phyloP scores from a whole-genome alignment of 179 eudicot genomes.

The Silene noctiflora region DNA sequence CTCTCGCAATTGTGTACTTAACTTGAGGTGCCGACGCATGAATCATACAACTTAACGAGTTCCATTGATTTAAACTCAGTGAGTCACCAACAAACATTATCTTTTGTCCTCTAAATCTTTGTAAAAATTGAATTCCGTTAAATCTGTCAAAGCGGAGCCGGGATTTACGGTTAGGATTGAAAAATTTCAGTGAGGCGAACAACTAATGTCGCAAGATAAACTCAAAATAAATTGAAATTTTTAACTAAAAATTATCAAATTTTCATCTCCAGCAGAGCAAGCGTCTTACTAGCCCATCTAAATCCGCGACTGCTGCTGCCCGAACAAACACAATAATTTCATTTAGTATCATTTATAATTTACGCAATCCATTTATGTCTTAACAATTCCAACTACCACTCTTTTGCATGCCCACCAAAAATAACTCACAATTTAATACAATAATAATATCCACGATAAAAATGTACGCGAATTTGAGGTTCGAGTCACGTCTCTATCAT shows the following conservation, averaged over 20 bases:
- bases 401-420: not conserved
- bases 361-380: not conserved
- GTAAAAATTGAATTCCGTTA: slow-evolving; percentile 53
- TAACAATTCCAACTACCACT: not conserved
- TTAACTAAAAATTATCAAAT: too few species aligned
- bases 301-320: too few species aligned
- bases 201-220: too few species aligned
- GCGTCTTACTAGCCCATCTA: too few species aligned
- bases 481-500: not conserved
- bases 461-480: not conserved
- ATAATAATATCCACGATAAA: not conserved
- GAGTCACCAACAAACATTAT: slow-evolving; percentile 98
- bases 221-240: too few species aligned
- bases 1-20: slow-evolving; percentile 30
- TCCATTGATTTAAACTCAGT: slow-evolving; percentile 79
- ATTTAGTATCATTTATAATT: not conserved
- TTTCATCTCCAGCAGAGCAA: too few species aligned
- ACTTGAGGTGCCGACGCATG: slow-evolving; percentile 56
- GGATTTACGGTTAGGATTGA: too few species aligned
- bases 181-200: too few species aligned
- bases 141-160: slow-evolving; percentile 38
- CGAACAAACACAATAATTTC: not conserved
- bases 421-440: not conserved
- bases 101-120: slow-evolving; percentile 61
- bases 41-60: slow-evolving; percentile 68